phyloP scores from a whole-genome alignment of 768 basidiomycete species.

The Tulasnella calospora region DNA sequence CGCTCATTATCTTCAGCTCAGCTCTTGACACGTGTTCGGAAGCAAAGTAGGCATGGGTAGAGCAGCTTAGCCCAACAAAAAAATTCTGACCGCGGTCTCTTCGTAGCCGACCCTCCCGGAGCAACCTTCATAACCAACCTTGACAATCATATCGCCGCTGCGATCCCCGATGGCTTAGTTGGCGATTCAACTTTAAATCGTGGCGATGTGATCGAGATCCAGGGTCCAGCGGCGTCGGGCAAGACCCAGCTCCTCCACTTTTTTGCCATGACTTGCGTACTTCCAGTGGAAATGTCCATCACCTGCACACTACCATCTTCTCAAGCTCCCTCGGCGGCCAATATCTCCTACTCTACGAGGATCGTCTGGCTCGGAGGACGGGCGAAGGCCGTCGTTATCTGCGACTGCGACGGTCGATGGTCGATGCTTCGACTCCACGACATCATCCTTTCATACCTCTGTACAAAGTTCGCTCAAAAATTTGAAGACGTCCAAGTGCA shows the following conservation, averaged over 20 bases:
- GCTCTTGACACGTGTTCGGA: neutral
- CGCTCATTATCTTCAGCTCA: neutral
- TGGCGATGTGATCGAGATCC: constrained; percentile 69
- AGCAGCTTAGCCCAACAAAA: neutral
- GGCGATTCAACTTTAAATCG: constrained; percentile 38
- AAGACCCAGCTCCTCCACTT: constrained; percentile 73
- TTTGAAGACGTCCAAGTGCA: neutral
- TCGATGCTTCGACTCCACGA: constrained; percentile 50
- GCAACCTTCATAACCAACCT: constrained; percentile 31
- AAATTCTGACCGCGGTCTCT: neutral
- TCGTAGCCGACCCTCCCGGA: constrained; percentile 29
- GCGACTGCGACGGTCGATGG: constrained; percentile 68
- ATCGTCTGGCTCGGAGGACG: constrained; percentile 49
- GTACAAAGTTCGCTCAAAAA: constrained; percentile 23
- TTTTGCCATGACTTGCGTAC: constrained; percentile 54
- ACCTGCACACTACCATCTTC: neutral
- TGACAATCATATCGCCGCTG: constrained; percentile 28
- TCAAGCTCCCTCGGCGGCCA: constrained; percentile 9
- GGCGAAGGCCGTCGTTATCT: constrained; percentile 60
- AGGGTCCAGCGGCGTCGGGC: constrained; percentile 67
- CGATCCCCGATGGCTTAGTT: constrained; percentile 10
- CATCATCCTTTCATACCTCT: constrained; percentile 50
- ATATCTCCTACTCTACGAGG: constrained; percentile 30
- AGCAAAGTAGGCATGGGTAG: neutral
- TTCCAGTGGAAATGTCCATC: constrained; percentile 39